Conservation (phyloP, 2,329 filamentous ascomycete genomes). For the Aspergillus bombycis region DNA sequence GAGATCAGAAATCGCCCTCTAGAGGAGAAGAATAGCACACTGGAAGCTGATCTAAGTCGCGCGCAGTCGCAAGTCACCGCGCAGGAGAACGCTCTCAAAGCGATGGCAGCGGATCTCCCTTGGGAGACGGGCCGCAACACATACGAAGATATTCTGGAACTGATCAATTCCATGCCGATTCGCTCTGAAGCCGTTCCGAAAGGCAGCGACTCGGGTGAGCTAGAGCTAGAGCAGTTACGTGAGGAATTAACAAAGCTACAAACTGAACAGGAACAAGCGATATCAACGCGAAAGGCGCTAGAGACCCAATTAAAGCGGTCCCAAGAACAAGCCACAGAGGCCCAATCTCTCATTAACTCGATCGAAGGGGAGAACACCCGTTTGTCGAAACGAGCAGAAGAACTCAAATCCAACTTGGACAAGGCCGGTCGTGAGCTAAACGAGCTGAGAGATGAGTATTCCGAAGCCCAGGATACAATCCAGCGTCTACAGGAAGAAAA, state of each 20-base stretch:
- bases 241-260: slow-evolving; percentile 36
- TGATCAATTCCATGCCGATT: slow-evolving; percentile 37
- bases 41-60: slow-evolving; percentile 39
- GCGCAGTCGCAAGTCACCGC: slow-evolving; percentile 41
- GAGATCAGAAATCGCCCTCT: slow-evolving; percentile 40
- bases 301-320: slow-evolving; percentile 41
- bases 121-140: slow-evolving; percentile 35
- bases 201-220: slow-evolving; percentile 21
- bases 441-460: slow-evolving; percentile 35
- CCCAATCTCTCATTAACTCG: slow-evolving; percentile 39
- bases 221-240: slow-evolving; percentile 27
- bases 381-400: slow-evolving; percentile 38
- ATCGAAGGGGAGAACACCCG: slow-evolving; percentile 45
- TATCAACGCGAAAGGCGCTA: slow-evolving; percentile 32
- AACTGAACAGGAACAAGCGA: slow-evolving; percentile 34
- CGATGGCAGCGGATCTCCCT: slow-evolving; percentile 40
- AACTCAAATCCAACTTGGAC: slow-evolving; percentile 36
- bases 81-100: slow-evolving; percentile 42
- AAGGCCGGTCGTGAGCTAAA: slow-evolving; percentile 36
- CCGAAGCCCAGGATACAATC: slow-evolving; percentile 34
- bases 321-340: slow-evolving; percentile 41
- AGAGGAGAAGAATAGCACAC: slow-evolving; percentile 41
- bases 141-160: slow-evolving; percentile 44
- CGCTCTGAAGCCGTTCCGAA: slow-evolving; percentile 17
- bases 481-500: slow-evolving; percentile 33